These are phyloP conservation scores for Hylodesmum podocarpum DNA, from an alignment of 306 rosid genomes.

Conservation along the genomic window DNA sequence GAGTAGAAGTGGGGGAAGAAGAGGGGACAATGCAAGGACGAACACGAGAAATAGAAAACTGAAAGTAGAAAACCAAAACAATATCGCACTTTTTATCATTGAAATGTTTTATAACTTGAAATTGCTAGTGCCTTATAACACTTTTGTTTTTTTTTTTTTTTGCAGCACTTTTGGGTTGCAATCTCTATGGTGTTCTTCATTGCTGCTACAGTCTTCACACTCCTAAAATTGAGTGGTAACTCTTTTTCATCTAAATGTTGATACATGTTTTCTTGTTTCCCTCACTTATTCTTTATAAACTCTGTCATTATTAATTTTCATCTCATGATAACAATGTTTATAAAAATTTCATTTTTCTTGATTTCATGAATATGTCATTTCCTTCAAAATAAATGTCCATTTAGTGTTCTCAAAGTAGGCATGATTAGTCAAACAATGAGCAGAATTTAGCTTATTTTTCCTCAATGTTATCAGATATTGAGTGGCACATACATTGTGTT, in stretches of 20 bases:
- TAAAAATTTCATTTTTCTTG: neutral
- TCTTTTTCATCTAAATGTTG: constrained; percentile 8
- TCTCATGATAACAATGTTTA: constrained; percentile 8
- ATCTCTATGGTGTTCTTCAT: constrained; percentile 97
- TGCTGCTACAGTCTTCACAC: constrained; percentile 88
- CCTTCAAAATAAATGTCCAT: constrained; percentile 1
- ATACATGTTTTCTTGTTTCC: neutral
- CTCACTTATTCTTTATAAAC: neutral
- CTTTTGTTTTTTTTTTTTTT: constrained; percentile 32
- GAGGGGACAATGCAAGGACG: neutral
- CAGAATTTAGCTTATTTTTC: neutral
- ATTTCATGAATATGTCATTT: neutral
- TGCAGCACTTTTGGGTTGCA: constrained; percentile 98
- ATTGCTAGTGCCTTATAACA: constrained; percentile 17
- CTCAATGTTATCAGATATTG: neutral
- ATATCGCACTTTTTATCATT: constrained; percentile 15
- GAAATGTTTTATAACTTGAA: neutral
- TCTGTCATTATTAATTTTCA: neutral
- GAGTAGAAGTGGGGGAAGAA: neutral
- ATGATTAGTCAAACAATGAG: neutral
- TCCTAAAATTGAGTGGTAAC: constrained; percentile 87
- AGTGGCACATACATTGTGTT: neutral
- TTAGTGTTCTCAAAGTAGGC: neutral
- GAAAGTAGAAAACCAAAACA: neutral
- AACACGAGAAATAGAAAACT: neutral